phyloP scores from a whole-genome alignment of 2,329 filamentous ascomycete species.

The Sordariomycetes sp. region DNA sequence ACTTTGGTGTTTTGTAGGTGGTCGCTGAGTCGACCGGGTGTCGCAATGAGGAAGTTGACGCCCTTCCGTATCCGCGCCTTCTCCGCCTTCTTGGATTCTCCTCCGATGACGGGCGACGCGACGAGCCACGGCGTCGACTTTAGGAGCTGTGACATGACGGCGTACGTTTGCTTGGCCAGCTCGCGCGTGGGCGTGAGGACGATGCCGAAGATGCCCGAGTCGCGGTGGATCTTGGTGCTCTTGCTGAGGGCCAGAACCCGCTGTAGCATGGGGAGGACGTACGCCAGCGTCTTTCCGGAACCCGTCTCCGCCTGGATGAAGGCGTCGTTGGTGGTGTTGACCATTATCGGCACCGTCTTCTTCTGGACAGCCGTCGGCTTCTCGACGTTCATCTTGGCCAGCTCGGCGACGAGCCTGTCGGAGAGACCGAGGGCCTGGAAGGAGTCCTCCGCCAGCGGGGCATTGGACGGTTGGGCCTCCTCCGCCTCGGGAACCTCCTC shows the following conservation, averaged over 20 bases:
- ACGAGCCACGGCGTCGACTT: conserved; percentile 92
- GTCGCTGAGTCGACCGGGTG: conserved; percentile 80
- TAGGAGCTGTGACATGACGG: conserved; percentile 72
- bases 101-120: conserved; percentile 66
- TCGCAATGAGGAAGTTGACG: conserved; percentile 90
- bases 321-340: conserved; percentile 73
- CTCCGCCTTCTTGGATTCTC: conserved; percentile 63
- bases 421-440: conserved; percentile 82
- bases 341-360: conserved; percentile 67
- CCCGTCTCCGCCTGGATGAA: conserved; percentile 97
- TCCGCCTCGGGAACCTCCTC: conserved; percentile 31
- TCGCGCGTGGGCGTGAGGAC: conserved; percentile 91
- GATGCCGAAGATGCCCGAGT: conserved; percentile 86
- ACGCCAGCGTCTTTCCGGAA: conserved; percentile 95
- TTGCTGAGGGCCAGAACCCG: conserved; percentile 66
- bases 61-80: conserved; percentile 91
- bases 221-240: conserved; percentile 53
- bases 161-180: conserved; percentile 83
- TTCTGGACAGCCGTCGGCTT: conserved; percentile 92
- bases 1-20: conserved; percentile 88
- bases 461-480: conserved; percentile 70
- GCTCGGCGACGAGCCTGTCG: conserved; percentile 63
- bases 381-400: conserved; percentile 79
- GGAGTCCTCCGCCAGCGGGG: conserved; percentile 72
- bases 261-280: conserved; percentile 84